phyloP scores from a whole-genome alignment of 805 yeast genomes.

The Saturnispora gosingensis region DNA sequence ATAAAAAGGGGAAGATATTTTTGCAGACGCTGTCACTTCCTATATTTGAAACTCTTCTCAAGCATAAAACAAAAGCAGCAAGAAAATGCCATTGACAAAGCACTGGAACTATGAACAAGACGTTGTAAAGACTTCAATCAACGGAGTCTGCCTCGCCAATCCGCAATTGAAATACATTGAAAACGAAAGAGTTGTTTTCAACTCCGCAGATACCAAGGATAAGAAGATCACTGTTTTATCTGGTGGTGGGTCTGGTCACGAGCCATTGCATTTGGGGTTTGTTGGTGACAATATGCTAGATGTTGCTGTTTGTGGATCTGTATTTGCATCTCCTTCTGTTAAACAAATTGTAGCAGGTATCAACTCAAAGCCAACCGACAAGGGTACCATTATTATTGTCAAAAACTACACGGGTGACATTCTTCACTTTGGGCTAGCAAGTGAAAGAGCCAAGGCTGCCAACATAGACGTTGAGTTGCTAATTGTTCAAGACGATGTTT shows the following conservation, averaged over 20 bases:
- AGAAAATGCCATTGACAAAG: conserved; percentile 8
- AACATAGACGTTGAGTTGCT: conserved; percentile 68
- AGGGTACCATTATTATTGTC: conserved; percentile 71
- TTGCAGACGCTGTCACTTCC: background rate
- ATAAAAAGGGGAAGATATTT: background rate
- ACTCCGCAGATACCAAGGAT: conserved; percentile 26
- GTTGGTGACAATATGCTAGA: conserved; percentile 77
- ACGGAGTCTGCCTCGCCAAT: conserved; percentile 27
- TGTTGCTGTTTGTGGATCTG: conserved; percentile 82
- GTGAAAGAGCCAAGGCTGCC: conserved; percentile 73
- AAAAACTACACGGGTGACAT: conserved; percentile 95
- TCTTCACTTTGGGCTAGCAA: conserved; percentile 84
- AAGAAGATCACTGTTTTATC: conserved; percentile 70
- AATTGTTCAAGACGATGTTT: conserved; percentile 84
- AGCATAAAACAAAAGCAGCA: background rate
- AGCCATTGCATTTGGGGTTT: conserved; percentile 87
- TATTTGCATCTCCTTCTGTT: conserved; percentile 88
- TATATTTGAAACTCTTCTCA: background rate
- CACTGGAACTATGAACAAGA: conserved; percentile 11
- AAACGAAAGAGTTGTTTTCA: conserved; percentile 46
- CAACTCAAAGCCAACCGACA: conserved; percentile 41
- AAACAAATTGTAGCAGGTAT: conserved; percentile 72
- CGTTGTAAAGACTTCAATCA: conserved; percentile 8
- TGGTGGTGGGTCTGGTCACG: conserved; percentile 97
- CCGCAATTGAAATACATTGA: conserved; percentile 48